Conservation (phyloP, 2,329 filamentous ascomycete species). For the Seiridium cupressi region DNA sequence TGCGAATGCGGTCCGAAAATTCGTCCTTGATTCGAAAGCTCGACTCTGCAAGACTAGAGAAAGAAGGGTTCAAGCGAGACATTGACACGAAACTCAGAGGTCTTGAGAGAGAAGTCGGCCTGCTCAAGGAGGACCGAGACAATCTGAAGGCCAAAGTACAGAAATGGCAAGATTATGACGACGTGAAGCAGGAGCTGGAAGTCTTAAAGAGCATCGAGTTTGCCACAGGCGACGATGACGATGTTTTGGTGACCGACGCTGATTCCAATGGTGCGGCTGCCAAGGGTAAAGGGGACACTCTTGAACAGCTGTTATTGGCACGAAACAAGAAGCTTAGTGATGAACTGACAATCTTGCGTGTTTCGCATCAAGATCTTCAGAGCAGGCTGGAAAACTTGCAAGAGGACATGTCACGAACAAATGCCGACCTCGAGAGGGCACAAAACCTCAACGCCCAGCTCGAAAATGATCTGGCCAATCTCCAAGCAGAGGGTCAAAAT, state of each 20-base stretch:
- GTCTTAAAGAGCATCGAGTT: conserved; percentile 98
- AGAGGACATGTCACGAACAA: conserved; percentile 78
- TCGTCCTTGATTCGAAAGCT: conserved; percentile 86
- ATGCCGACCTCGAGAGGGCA: conserved; percentile 81
- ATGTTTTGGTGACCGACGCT: conserved; percentile 43
- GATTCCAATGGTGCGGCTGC: conserved; percentile 46
- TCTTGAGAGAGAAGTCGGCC: conserved; percentile 75
- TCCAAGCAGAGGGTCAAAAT: conserved; percentile 83
- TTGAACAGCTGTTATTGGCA: conserved; percentile 87
- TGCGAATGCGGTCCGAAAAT: conserved; percentile 89
- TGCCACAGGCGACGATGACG: conserved; percentile 82
- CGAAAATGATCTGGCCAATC: conserved; percentile 84
- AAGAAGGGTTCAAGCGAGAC: conserved; percentile 74
- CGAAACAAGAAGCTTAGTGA: conserved; percentile 96
- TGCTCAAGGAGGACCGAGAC: conserved; percentile 79
- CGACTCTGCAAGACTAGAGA: conserved; percentile 79
- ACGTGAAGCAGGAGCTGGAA: conserved; percentile 92
- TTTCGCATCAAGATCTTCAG: conserved; percentile 92
- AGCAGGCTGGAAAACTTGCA: conserved; percentile 75
- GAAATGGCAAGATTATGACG: conserved; percentile 92
- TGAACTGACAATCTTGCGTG: conserved; percentile 86
- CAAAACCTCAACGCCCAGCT: conserved; percentile 83
- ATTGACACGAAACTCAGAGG: conserved; percentile 73
- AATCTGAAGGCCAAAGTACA: conserved; percentile 76
- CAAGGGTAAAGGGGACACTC: conserved; percentile 70